phyloP scores from a whole-genome alignment of 2,329 filamentous ascomycete species.

The Nemania abortiva region DNA sequence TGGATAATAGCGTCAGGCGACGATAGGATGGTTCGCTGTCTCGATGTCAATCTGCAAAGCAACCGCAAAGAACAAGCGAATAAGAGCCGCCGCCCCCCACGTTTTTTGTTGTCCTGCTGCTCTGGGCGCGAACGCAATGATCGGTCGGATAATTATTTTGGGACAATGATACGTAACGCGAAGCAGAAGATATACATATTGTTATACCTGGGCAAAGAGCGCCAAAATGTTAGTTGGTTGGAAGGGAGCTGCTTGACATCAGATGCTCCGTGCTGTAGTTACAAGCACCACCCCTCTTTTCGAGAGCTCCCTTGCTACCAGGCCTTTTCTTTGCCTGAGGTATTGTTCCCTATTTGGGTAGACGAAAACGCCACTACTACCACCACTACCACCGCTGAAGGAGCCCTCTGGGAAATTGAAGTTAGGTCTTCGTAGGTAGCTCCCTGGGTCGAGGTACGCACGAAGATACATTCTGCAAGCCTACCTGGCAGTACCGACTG shows the following conservation, averaged over 20 bases:
- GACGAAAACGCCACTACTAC: constrained; percentile 16
- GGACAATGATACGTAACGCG: constrained; percentile 5
- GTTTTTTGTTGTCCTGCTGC: constrained; percentile 4
- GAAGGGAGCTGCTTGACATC: not conserved
- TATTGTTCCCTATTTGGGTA: constrained; percentile 14
- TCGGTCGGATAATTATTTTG: not conserved
- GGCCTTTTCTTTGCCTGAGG: not conserved
- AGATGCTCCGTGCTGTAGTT: not conserved
- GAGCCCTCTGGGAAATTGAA: not conserved
- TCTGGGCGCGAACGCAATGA: not conserved
- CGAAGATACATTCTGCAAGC: not conserved
- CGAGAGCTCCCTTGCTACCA: constrained; percentile 11
- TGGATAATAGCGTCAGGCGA: constrained; percentile 16
- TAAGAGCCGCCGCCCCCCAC: constrained; percentile 31
- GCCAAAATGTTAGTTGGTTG: not conserved
- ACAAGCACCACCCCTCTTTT: constrained; percentile 19
- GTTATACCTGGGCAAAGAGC: not conserved
- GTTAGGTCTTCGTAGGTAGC: not conserved
- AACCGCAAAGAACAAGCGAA: constrained; percentile 28
- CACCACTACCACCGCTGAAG: not conserved
- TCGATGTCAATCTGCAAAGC: constrained; percentile 31
- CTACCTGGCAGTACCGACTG: not conserved
- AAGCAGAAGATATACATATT: not conserved
- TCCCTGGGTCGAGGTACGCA: not conserved
- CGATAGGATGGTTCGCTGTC: constrained; percentile 23